Evolutionary conservation across 2,329 filamentous ascomycete genomes (phyloP), one percentile per base, ranked within the genome.

Genomic region (Calonectria hawksworthii): DNA sequence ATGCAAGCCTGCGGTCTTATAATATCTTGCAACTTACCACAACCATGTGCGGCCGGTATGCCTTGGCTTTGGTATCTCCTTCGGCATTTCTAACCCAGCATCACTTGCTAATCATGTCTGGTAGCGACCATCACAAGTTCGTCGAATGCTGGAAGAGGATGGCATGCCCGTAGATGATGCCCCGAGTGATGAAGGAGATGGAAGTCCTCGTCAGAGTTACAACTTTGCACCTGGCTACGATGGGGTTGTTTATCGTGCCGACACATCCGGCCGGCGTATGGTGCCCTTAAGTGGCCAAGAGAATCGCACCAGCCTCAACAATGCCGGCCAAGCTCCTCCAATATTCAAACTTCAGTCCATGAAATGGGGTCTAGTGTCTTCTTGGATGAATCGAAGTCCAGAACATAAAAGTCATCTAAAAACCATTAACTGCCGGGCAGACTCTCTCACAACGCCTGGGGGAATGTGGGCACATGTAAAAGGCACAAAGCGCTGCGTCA

Each of bases 401-500:
- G 92, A 95, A 81, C 96, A 97, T 81, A 89, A 91, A 32, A 92
- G 92, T 1, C 89, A 95, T 84, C 90, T 98, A 88, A 95, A 94
- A 82, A 98, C 96, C 0, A 99, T 99, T 85, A 99, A 99, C 85
- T 99, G 96, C 83, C 93, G 96, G 4, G 95, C 96, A 82, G 96
- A 99, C 85, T 97, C 95, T 1, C 87, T 99, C 26, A 88, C 91
- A 8, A 91, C 93, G 13, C 90, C 93, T 11, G 91, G 93, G 7
- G 96, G 96, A 14, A 94, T 99, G 93, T 99, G 97, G 97, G 94
- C 91, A 52, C 92, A 91, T 1, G 98, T 99, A 94, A 98, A 98
- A 86, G 92, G 93, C 75, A 92, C 90, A 79, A 98, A 98, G 86
- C 90, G 97, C 36, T 99, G 97, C 83, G 89, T 99, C 28, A 92